phyloP scores from a whole-genome alignment of 495 filamentous ascomycete species.

The Hyphodiscus hymeniophilus region DNA sequence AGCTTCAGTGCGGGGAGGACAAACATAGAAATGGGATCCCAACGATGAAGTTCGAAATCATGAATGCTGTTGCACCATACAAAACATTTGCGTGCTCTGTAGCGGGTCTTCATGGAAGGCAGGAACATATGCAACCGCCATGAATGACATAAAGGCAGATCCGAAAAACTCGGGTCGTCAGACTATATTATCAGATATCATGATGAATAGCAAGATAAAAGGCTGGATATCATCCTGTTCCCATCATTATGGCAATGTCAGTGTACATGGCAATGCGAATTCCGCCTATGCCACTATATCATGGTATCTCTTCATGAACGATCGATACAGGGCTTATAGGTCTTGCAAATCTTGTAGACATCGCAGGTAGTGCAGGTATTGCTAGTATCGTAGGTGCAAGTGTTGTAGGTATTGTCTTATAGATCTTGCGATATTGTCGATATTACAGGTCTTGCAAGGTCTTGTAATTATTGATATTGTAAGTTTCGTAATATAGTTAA shows the following conservation, averaged over 20 bases:
- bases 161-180: conserved; percentile 52
- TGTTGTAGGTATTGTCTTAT: too few relatives aligned
- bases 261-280: conserved; percentile 76
- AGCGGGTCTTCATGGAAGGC: conserved; percentile 68
- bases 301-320: conserved; percentile 69
- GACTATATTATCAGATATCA: conserved; percentile 51
- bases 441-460: too few relatives aligned
- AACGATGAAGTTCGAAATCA: conserved; percentile 70
- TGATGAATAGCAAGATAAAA: conserved; percentile 68
- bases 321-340: too few relatives aligned
- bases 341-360: too few relatives aligned
- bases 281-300: conserved; percentile 73
- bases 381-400: too few relatives aligned
- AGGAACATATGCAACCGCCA: conserved; percentile 77
- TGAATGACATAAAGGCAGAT: conserved; percentile 83
- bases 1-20: conserved; percentile 27
- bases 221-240: conserved; percentile 57
- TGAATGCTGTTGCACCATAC: conserved; percentile 61
- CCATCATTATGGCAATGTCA: conserved; percentile 72
- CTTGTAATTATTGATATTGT: too few relatives aligned
- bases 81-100: conserved; percentile 75
- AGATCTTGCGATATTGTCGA: too few relatives aligned
- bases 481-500: too few relatives aligned
- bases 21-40: conserved; percentile 67
- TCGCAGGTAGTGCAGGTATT: too few relatives aligned